phyloP scores from a whole-genome alignment of 208 protist species.

The Leishmania aethiopica region DNA sequence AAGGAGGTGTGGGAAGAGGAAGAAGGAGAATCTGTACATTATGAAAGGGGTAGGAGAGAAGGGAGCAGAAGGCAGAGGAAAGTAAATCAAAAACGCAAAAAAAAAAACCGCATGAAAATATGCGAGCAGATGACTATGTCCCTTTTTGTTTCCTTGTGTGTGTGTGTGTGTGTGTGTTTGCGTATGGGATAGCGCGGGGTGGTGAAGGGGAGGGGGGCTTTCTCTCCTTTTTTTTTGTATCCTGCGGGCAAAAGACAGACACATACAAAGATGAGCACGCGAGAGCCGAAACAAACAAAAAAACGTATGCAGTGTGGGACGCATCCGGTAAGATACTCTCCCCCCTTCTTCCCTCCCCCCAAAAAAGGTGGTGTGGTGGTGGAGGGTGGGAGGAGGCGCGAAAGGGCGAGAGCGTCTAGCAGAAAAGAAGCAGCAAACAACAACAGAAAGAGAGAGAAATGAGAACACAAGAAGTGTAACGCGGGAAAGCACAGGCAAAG shows the following conservation, averaged over 20 bases:
- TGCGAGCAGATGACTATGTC: not conserved
- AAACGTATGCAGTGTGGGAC: too few relatives aligned
- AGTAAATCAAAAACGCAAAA: conserved; percentile 10
- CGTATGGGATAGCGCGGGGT: too few relatives aligned
- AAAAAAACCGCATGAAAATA: conserved; percentile 9
- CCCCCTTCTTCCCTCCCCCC: too few relatives aligned
- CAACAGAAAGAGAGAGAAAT: conserved; percentile 1
- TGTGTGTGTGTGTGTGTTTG: too few relatives aligned
- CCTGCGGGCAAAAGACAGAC: not conserved
- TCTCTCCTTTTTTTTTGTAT: too few relatives aligned
- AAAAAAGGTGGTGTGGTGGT: not conserved
- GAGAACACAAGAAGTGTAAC: not conserved
- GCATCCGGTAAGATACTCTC: too few relatives aligned
- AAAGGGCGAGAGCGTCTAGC: not conserved
- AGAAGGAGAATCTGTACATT: too few relatives aligned
- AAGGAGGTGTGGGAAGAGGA: too few relatives aligned
- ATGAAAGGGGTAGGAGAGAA: not conserved
- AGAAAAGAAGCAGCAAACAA: not conserved
- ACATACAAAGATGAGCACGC: not conserved
- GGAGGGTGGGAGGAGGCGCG: not conserved
- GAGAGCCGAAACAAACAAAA: not conserved
- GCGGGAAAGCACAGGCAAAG: not conserved
- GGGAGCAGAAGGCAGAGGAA: not conserved
- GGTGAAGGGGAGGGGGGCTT: too few relatives aligned
- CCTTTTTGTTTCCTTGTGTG: too few relatives aligned